These are phyloP conservation scores for Sclerotinia trifoliorum DNA, from an alignment of 2,329 filamentous ascomycete species.

Conservation along the genomic window DNA sequence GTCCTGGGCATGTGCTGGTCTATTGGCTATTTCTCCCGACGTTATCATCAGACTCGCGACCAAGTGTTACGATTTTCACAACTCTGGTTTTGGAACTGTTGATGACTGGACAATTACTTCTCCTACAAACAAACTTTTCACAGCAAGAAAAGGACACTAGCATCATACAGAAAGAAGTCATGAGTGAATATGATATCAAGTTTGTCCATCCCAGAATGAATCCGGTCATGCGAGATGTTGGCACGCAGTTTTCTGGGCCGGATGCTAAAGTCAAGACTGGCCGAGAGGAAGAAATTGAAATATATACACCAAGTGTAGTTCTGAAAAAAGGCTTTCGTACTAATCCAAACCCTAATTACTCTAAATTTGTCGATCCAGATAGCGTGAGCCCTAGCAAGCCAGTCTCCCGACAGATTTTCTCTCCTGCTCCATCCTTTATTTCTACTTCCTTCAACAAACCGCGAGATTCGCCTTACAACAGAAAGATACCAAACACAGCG, in stretches of 20 bases:
- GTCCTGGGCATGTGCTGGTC: constrained; percentile 86
- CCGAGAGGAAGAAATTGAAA: constrained; percentile 50
- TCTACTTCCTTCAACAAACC: constrained; percentile 30
- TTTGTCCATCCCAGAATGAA: constrained; percentile 90
- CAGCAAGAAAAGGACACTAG: constrained; percentile 83
- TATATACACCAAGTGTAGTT: constrained; percentile 59
- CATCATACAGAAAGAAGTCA: constrained; percentile 85
- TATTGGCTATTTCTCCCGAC: constrained; percentile 88
- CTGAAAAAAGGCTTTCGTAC: constrained; percentile 76
- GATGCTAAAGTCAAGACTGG: constrained; percentile 34
- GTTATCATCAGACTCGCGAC: constrained; percentile 69
- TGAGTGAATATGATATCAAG: constrained; percentile 95
- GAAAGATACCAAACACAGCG: constrained; percentile 42
- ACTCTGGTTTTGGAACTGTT: constrained; percentile 73
- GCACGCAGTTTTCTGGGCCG: constrained; percentile 65
- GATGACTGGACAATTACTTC: constrained; percentile 72
- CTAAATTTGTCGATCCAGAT: constrained; percentile 70
- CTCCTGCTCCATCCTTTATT: constrained; percentile 43
- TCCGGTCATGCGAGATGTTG: constrained; percentile 73
- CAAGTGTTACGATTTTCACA: constrained; percentile 82
- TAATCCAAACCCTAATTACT: constrained; percentile 80
- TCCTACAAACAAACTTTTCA: constrained; percentile 70
- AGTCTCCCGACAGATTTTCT: constrained; percentile 38
- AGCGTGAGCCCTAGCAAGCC: constrained; percentile 37
- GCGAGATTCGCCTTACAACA: constrained; percentile 42